Base-by-base conservation (phyloP, 2,329 filamentous ascomycete species). In the Ilyonectria mors-panacis region DNA sequence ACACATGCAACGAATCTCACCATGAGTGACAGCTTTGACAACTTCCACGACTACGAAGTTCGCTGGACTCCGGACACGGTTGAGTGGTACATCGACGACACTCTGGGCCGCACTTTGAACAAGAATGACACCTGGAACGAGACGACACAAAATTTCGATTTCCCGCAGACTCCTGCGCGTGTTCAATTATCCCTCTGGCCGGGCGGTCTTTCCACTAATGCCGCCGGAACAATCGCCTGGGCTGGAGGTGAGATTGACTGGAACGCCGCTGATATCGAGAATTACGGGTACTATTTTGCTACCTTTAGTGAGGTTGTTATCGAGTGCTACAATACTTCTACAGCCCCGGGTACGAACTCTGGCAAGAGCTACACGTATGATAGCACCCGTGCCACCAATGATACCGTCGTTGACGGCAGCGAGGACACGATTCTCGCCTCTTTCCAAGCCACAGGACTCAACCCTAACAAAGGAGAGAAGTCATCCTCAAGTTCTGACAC, bases 101-200 rank as follows among this genome's bases (percentile, higher is more conserved):
- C 92, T 56, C 86, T 91, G 26, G 89, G 92, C 70, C 94, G 95
- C 68, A 92, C 89, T n/a, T 86, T 94, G 79, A 86, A 94, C 78
- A 91, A 92, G 78, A 85, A 87, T 17, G 89, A 94, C 44, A 98
- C 96, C 9, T 98, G 92, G 90, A 98, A 99, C 83, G 83, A 85
- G 15, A 97, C 94, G 9, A 84, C 90, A 64, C 92, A 94, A 81
- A 91, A 91, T 80, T 99, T 91, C 87, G 86, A 92, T 76, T 99
- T 89, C 85, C 96, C 96, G 6, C 96, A 98, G 83, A 97, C 94
- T 0, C 96, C 96, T 5, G 84, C 95, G 17, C 93, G 95, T 73
- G 89, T 99, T 59, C 94, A 98, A 85, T 87, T 99, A 57, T 98
- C 96, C n/a, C 90, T 99, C 77, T 99, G 96, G 96, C 96, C 96